Percentiles rank a stretch among this genome's conserved stretches.
These are phyloP conservation scores for Begonia fuchsioides DNA, from an alignment of 306 rosid species.

Conservation along the genomic window DNA sequence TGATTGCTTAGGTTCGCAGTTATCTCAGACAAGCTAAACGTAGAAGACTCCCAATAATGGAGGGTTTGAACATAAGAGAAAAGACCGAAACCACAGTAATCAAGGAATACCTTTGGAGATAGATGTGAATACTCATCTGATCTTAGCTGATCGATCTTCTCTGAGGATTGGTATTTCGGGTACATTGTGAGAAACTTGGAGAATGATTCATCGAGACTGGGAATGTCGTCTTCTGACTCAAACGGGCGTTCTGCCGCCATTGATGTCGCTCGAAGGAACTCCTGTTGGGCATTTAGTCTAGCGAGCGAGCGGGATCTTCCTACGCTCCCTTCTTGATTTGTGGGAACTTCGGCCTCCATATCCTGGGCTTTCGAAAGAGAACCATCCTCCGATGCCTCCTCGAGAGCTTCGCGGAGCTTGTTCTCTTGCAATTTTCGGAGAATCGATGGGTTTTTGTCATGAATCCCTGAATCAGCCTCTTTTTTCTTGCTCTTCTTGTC, in stretches of 20 bases:
- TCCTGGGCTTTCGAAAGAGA: slow-evolving; percentile 59
- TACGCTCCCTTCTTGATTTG: slow-evolving; percentile 28
- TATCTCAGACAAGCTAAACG: slow-evolving; percentile 93
- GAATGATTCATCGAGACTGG: slow-evolving; percentile 44
- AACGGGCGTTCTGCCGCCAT: slow-evolving; percentile 61
- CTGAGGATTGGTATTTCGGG: slow-evolving; percentile 51
- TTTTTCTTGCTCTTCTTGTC: slow-evolving; percentile 41
- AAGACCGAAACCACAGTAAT: slow-evolving; percentile 92
- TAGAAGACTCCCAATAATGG: slow-evolving; percentile 92
- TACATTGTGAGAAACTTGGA: slow-evolving; percentile 76
- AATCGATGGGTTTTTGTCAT: slow-evolving; percentile 37
- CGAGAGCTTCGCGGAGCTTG: slow-evolving; percentile 92
- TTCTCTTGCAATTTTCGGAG: slow-evolving; percentile 74
- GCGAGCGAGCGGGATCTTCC: slow-evolving; percentile 78
- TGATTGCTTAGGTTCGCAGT: slow-evolving; percentile 92
- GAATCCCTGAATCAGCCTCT: slow-evolving; percentile 34
- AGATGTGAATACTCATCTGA: slow-evolving; percentile 56
- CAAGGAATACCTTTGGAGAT: slow-evolving; percentile 72
- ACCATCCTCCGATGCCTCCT: slow-evolving; percentile 96
- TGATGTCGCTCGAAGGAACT: slow-evolving; percentile 65
- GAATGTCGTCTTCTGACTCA: slow-evolving; percentile 59
- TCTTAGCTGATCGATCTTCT: slow-evolving; percentile 67
- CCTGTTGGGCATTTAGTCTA: slow-evolving; percentile 63
- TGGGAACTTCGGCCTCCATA: slow-evolving; percentile 45
- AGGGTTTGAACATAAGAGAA: slow-evolving; percentile 83